These are phyloP conservation scores for Auricularia cornea DNA, from an alignment of 768 basidiomycete genomes.

Conservation along the genomic window DNA sequence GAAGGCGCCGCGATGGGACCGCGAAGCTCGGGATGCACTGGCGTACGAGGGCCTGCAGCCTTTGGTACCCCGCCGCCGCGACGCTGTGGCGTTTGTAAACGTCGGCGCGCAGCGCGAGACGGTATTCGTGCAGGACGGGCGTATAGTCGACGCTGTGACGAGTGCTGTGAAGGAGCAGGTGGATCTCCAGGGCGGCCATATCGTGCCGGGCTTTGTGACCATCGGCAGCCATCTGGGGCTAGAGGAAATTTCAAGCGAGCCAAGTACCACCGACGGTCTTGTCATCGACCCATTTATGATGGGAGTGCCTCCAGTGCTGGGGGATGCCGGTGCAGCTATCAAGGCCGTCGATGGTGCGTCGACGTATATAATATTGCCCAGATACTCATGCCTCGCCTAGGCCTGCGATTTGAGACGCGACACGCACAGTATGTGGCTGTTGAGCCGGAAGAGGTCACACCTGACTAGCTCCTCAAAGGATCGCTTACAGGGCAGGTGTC, in stretches of 20 bases:
- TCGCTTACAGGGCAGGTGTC: conserved; percentile 69
- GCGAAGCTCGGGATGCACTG: conserved; percentile 50
- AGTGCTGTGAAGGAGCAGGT: conserved; percentile 21
- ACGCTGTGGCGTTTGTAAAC: conserved; percentile 42
- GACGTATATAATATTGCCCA: too few species aligned
- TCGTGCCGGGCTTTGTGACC: conserved; percentile 57
- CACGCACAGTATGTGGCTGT: conserved; percentile 22
- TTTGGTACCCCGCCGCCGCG: conserved; percentile 32
- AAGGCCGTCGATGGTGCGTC: conserved; percentile 45
- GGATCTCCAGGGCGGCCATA: conserved; percentile 56
- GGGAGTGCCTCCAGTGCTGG: conserved; percentile 27
- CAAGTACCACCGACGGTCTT: conserved; percentile 60
- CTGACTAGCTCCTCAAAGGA: conserved; percentile 29
- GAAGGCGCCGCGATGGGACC: conserved; percentile 48
- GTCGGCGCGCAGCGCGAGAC: conserved; percentile 28
- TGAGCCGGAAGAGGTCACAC: too few species aligned
- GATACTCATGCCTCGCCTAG: not conserved
- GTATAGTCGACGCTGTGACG: conserved; percentile 25
- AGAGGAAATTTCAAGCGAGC: conserved; percentile 56
- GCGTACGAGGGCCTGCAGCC: conserved; percentile 65
- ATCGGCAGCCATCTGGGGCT: conserved; percentile 63
- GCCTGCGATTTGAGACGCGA: conserved; percentile 25
- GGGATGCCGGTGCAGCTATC: conserved; percentile 33
- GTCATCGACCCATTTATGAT: conserved; percentile 44
- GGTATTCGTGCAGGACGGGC: conserved; percentile 8